Base-by-base conservation (phyloP, 192 early-diverging fungal species). In the Dissophora globulifera region DNA sequence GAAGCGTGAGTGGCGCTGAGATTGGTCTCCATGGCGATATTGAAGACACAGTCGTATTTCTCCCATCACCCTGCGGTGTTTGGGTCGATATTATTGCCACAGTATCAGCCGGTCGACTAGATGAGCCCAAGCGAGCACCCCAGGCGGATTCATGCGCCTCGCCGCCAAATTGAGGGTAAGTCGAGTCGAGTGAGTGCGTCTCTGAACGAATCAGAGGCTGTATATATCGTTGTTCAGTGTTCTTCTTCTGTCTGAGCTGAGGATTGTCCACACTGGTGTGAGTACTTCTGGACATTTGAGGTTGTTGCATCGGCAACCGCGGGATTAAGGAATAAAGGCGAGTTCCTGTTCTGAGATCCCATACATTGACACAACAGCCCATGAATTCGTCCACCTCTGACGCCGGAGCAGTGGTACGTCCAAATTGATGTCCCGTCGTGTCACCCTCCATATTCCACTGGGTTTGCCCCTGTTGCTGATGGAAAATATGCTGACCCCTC, bases 351-450 rank as follows among this genome's bases (percentile, higher is more conserved):
- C 67, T 61, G 8, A 85, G 42, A 41, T 81, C 78, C 84, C 84
- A 85, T 2, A 85, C 82, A 63, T 85, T 80, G 1, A 85, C 66
- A 46, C 82, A 85, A 15, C 67, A 67, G 40, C 64, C 60, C 26
- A 64, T 64, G 5, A 55, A 31, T 15, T 79, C 58, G 13, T 66
- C 58, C 12, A 13, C 35, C 17, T 61, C 56, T 1, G 42, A 38
- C 22, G 52, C 27, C 1, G 40, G 19, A 6, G 13, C 38, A 20
- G 10, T n/a, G n/a, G n/a, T 40, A 17, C 8, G 32, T 26, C 42
- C 27, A 7, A 48, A 20, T 32, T 46, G 27, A 13, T 53, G 62
- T 10, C 31, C 41, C 13, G 38, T 8, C 32, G 23, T 10, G 26
- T 61, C 55, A 6, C 30, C 33, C 1, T 42, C 35, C 35, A 38